Base-by-base conservation (phyloP, 2,329 filamentous ascomycete genomes). In the Graphilbum ipis-grandicollis region DNA sequence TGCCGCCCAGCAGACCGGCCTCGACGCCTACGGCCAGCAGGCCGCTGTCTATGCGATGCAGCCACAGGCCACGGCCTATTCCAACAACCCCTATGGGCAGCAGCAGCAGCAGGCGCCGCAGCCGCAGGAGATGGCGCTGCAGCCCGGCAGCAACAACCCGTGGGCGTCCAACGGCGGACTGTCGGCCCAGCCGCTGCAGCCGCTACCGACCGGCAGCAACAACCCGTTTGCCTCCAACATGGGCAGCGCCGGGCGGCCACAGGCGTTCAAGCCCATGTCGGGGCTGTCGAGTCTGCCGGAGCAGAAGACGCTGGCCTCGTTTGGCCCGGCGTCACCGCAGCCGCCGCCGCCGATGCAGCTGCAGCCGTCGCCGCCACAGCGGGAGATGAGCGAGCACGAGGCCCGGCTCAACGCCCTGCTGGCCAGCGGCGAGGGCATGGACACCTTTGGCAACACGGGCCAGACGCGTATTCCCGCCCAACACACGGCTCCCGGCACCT, bases 371-470 rank as follows among this genome's bases (percentile, higher is more conserved):
- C 62, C 62, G 43, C 65, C 66, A 2, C 68, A 68, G 48, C 71
- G 62, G 49, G 64, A 70, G 43, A 50, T 74, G 45, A 72, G 57
- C 48, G 70, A 73, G 52, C 75, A 76, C 54, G 69, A 76, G 52
- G 75, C 79, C 18, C 79, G 73, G 50, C 78, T 98, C 46, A 96
- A 96, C 53, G 71, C 80, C 2, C 72, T 98, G 25, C 72, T 98
- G 32, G 71, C 85, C 3, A 75, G 70, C 19, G 86, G 90, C 45
- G 90, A 98, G 39, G 90, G 90, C 19, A 81, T 92, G 64, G 90
- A 98, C 53, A 98, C 90, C 0, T 98, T 92, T 54, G 90, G 90
- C 45, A 98, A 98, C 55, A 83, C 83, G n/a, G 90, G 90, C 46
- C 83, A 96, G 45, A 67, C 93, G 33, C 85, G 90, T 56, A 93